phyloP scores from a whole-genome alignment of 1,284 basidiomycete species.

The Ceratobasidium sp. region DNA sequence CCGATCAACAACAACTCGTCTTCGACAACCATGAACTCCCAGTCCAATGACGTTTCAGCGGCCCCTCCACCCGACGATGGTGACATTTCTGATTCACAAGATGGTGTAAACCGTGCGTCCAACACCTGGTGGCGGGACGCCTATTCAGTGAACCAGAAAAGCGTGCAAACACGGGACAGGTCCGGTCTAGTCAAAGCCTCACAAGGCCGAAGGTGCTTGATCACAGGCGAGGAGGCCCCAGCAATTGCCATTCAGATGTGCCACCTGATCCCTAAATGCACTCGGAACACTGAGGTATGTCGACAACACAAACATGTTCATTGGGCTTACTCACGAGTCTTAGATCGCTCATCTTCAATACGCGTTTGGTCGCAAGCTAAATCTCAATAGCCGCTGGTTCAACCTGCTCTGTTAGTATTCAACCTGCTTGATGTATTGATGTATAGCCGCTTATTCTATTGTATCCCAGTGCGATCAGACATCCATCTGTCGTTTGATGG shows the following conservation, averaged over 20 bases:
- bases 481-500: background rate
- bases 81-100: too few species aligned
- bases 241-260: background rate
- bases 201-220: background rate
- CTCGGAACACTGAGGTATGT: background rate
- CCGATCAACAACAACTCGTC: too few species aligned
- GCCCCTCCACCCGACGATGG: too few species aligned
- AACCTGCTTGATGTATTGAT: too few species aligned
- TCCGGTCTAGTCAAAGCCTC: too few species aligned
- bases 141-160: too few species aligned
- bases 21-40: too few species aligned
- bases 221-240: background rate
- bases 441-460: too few species aligned
- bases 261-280: background rate
- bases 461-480: constrained; percentile 4
- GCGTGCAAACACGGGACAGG: too few species aligned
- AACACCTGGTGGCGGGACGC: too few species aligned
- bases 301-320: background rate
- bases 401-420: background rate
- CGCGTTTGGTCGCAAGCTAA: constrained; percentile 5
- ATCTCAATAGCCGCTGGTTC: background rate
- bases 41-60: too few species aligned
- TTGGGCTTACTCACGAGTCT: background rate
- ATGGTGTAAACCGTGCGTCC: too few species aligned
- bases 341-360: background rate